Percentiles rank a stretch among this genome's conserved stretches.
phyloP scores from a whole-genome alignment of 2,329 filamentous ascomycete species.

The Aotearoamyces nothofagi region DNA sequence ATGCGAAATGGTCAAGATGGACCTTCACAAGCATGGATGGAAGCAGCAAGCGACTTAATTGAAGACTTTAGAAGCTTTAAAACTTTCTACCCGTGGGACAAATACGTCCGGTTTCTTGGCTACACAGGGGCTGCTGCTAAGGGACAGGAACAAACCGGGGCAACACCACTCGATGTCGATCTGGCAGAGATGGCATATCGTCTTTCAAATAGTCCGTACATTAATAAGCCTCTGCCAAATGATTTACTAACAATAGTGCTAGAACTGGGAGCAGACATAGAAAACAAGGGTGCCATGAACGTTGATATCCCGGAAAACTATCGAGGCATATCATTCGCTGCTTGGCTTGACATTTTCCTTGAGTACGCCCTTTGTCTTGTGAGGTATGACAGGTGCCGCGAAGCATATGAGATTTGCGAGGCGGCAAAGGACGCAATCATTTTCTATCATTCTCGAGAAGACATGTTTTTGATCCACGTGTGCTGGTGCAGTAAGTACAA shows the following conservation, averaged over 20 bases:
- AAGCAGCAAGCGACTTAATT: conserved; percentile 40
- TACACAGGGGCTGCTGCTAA: conserved; percentile 12
- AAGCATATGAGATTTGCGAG: conserved; percentile 69
- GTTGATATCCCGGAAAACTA: conserved; percentile 28
- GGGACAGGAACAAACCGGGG: conserved; percentile 9
- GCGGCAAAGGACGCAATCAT: conserved; percentile 68
- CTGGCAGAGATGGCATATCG: conserved; percentile 15
- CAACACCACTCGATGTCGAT: conserved; percentile 13
- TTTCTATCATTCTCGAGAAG: conserved; percentile 56
- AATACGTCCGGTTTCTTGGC: conserved; percentile 43
- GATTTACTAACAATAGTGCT: conserved; percentile 9
- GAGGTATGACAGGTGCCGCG: conserved; percentile 45
- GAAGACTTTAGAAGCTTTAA: conserved; percentile 49
- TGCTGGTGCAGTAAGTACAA: conserved; percentile 52
- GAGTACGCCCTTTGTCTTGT: conserved; percentile 73
- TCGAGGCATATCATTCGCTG: conserved; percentile 64
- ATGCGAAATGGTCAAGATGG: conserved; percentile 16
- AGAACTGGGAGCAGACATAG: conserved; percentile 14
- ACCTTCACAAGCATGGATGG: conserved; percentile 33
- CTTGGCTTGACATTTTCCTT: conserved; percentile 83
- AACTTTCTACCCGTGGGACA: conserved; percentile 52
- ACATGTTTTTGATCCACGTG: conserved; percentile 58
- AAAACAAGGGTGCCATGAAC: conserved; percentile 4
- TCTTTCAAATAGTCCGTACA: conserved; percentile 13
- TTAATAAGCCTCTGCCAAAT: no score